Evolutionary conservation across 257 asterid species (phyloP).

Genomic region (Solanum gandarillasii): DNA sequence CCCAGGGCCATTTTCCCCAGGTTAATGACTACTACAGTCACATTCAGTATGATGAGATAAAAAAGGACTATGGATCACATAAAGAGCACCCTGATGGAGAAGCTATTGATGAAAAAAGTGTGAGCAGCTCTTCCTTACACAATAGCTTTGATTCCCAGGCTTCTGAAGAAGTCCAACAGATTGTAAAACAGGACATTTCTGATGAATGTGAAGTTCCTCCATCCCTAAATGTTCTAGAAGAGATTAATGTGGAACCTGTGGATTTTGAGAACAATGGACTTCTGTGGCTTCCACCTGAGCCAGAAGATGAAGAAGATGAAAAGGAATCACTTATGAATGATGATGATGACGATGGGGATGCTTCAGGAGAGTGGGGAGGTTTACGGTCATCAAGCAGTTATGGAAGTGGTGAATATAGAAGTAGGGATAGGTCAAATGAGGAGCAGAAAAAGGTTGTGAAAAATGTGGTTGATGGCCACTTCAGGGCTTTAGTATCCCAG

Average conservation of each 20-base stretch:
- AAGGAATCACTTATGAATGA: constrained; percentile 49
- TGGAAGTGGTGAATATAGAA: constrained; percentile 71
- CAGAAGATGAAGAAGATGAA: constrained; percentile 96
- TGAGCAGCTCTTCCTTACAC: constrained; percentile 29
- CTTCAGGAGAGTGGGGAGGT: constrained; percentile 82
- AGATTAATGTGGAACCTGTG: constrained; percentile 53
- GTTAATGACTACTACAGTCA: constrained; percentile 47
- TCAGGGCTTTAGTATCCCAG: constrained; percentile 89
- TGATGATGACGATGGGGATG: constrained; percentile 70
- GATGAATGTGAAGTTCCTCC: constrained; percentile 77
- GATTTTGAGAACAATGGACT: constrained; percentile 89
- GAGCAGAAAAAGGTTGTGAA: constrained; percentile 75
- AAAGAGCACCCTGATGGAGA: constrained; percentile 61
- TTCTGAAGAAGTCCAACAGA: constrained; percentile 50
- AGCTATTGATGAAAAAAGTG: constrained; percentile 35
- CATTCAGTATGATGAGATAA: constrained; percentile 37
- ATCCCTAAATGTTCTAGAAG: constrained; percentile 54
- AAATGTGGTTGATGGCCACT: constrained; percentile 84
- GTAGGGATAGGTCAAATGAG: constrained; percentile 70
- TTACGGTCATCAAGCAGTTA: constrained; percentile 54
- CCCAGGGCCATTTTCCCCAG: constrained; percentile 39
- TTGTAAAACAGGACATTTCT: constrained; percentile 28
- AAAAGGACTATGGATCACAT: constrained; percentile 35
- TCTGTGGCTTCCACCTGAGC: constrained; percentile 98
- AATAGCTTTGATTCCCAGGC: constrained; percentile 33